Conservation (phyloP, 2,329 filamentous ascomycete genomes). For the Gremmenia infestans region DNA sequence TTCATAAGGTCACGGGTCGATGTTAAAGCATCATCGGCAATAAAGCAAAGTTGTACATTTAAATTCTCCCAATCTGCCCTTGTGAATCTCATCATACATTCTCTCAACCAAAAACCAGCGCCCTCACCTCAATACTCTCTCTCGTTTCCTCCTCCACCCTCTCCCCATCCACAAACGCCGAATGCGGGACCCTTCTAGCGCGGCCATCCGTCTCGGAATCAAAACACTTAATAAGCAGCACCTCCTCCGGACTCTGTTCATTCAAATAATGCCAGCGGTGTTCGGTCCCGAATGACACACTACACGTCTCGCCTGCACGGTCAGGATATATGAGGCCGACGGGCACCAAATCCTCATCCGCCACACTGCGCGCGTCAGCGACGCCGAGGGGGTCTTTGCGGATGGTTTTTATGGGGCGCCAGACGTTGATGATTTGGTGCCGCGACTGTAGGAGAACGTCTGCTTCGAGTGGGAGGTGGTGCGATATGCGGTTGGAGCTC, state of each 20-base stretch:
- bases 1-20: no score
- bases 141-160: conserved; percentile 37
- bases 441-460: conserved; percentile 40
- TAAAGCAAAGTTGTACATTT: no score
- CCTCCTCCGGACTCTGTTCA: conserved; percentile 47
- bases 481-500: conserved; percentile 36
- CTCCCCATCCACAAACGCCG: conserved; percentile 48
- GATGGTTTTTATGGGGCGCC: conserved; percentile 47
- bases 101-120: conserved; percentile 41
- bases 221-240: conserved; percentile 57
- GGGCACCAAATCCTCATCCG: conserved; percentile 45
- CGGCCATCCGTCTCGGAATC: conserved; percentile 52
- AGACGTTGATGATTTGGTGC: conserved; percentile 51
- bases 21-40: no score
- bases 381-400: conserved; percentile 50
- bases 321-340: conserved; percentile 38
- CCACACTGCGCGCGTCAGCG: conserved; percentile 45
- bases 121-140: conserved; percentile 53
- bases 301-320: conserved; percentile 16
- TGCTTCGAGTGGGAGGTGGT: conserved; percentile 42
- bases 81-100: no score
- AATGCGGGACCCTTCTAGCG: conserved; percentile 50
- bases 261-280: conserved; percentile 51
- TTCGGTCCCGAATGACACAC: conserved; percentile 40
- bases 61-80: no score